phyloP scores from a whole-genome alignment of 176 grass and related monocot species.

The Aegilops bicornis region DNA sequence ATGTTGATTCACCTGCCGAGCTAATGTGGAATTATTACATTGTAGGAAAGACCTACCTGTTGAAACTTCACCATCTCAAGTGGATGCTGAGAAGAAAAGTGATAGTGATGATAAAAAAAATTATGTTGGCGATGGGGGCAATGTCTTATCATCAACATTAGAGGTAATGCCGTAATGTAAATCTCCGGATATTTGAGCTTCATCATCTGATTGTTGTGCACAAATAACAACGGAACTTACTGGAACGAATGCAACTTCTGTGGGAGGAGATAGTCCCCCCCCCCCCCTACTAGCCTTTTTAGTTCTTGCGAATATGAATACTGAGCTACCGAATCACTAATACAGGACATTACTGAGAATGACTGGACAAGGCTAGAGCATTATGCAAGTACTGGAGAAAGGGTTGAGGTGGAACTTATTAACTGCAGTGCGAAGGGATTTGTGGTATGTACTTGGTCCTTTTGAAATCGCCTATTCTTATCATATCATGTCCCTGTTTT shows the following conservation, averaged over 20 bases:
- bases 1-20: conserved; percentile 1
- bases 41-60: conserved; percentile 60
- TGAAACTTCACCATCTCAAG: conserved; percentile 39
- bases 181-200: conserved; percentile 31
- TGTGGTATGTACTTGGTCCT: conserved; percentile 60
- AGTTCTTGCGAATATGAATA: not conserved
- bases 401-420: conserved; percentile 82
- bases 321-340: conserved; percentile 21
- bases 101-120: conserved; percentile 26
- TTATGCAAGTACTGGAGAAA: conserved; percentile 65
- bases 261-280: not conserved
- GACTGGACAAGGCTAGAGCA: conserved; percentile 69
- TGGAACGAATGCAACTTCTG: not conserved
- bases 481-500: not conserved
- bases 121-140: conserved; percentile 46
- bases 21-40: conserved; percentile 32
- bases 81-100: conserved; percentile 24
- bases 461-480: not conserved
- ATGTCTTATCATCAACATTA: conserved; percentile 57
- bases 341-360: conserved; percentile 54
- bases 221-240: not conserved
- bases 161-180: conserved; percentile 47
- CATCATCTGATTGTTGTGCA: not conserved
- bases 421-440: conserved; percentile 86
- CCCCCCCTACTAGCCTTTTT: not conserved